These are phyloP conservation scores for Ogataea kodamae DNA, from an alignment of 805 yeast genomes.

Conservation along the genomic window DNA sequence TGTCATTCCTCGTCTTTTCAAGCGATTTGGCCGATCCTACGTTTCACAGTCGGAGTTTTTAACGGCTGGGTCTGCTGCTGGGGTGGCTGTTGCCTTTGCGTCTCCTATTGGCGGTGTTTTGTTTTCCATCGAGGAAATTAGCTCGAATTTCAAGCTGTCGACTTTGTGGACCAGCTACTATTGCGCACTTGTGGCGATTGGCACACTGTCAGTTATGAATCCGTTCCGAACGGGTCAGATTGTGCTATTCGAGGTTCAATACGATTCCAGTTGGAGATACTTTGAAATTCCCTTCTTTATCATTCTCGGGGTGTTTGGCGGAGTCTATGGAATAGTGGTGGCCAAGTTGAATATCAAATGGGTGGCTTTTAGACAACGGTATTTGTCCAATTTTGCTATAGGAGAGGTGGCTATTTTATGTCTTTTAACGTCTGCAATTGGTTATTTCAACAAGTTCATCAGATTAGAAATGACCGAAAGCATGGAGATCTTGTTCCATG, in stretches of 20 bases:
- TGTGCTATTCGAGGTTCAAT: constrained; percentile 87
- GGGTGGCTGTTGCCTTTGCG: constrained; percentile 98
- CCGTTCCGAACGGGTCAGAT: constrained; percentile 95
- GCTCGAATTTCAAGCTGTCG: constrained; percentile 65
- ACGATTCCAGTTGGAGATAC: constrained; percentile 81
- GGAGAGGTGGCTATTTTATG: constrained; percentile 72
- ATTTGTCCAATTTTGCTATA: constrained; percentile 53
- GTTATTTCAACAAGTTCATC: constrained; percentile 81
- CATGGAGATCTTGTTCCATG: constrained; percentile 86
- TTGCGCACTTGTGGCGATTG: constrained; percentile 84
- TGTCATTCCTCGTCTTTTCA: constrained; percentile 57
- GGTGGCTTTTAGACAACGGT: constrained; percentile 73
- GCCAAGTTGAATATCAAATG: constrained; percentile 71
- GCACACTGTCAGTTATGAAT: constrained; percentile 72
- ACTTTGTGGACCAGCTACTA: constrained; percentile 91
- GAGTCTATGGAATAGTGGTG: constrained; percentile 78
- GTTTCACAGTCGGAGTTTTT: constrained; percentile 53
- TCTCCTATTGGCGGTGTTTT: constrained; percentile 95
- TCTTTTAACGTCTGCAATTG: constrained; percentile 64
- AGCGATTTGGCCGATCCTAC: constrained; percentile 43
- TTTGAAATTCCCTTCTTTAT: constrained; percentile 81
- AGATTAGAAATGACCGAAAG: constrained; percentile 91
- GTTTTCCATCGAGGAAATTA: constrained; percentile 88
- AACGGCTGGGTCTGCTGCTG: constrained; percentile 94
- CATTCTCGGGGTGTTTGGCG: constrained; percentile 85